Base-by-base conservation (phyloP, 2,329 filamentous ascomycete species). In the Phaeosphaeriaceae sp. region DNA sequence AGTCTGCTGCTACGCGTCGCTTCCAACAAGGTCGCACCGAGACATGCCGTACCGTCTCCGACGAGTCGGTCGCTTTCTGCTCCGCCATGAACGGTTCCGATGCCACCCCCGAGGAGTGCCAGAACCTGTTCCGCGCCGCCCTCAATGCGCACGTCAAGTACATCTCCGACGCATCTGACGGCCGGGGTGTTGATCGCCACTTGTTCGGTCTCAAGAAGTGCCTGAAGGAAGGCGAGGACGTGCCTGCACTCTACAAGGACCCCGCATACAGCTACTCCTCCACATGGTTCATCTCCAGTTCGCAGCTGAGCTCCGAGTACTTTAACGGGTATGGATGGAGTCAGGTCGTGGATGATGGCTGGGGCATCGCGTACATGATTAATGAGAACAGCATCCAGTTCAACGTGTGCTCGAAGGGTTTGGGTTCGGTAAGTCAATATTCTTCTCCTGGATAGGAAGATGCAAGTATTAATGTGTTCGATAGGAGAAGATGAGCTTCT, bases 251-350 rank as follows among this genome's bases (percentile, higher is more conserved):
- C 60, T 99, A 91, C 83, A 86, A 91, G 76, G 95, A 99, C 77
- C 92, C 94, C 0, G 91, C 94, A 2, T 98, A 86, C 78, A 76
- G 81, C 3, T 99, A 98, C 84, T 94, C 90, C 59, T 84, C 86
- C 73, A 93, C 90, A 15, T 99, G 95, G 95, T 97, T 89, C 81
- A 84, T 99, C 59, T 94, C 90, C 26, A 93, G 89, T 26, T 93
- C 89, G 61, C 96, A 99, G 83, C 83, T 99, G 77, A 95, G 91
- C 80, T 94, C 90, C 32, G 96, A 99, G 83, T 97, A 92, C 84
- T 99, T 98, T 82, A 99, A 99, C 78, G 95, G 96, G 23, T 99
- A 99, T 80, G 95, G 95, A 48, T 99, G 95, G 95, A 95, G 91
- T 76, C 94, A 99, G 83, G 95, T 99, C 53, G 91, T 98, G 55